Evolutionary conservation across 495 filamentous ascomycete species (phyloP), one percentile per base, ranked within the genome.

Genomic region (Penicillium turbatum): DNA sequence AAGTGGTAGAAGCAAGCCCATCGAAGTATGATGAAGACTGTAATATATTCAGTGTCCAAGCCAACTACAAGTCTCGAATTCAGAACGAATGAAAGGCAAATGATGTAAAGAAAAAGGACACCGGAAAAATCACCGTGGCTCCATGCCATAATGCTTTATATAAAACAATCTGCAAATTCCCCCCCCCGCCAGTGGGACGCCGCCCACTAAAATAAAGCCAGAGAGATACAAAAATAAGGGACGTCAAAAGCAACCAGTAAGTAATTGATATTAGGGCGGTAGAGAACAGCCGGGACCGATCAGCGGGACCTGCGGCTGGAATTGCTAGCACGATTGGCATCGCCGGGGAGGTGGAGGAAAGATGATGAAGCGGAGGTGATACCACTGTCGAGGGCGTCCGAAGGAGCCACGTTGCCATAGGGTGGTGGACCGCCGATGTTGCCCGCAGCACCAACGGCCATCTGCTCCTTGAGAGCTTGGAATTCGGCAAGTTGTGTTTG

Each of bases 401-500:
- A 55, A 16, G 60, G 35, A 12, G 64, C 55, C 51, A 60, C 40
- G 27, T 57, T 21, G 38, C 34, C 59, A 27, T 50, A 29, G 30
- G 51, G 16, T 12, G 60, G 53, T 39, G 61, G 48, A 31, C 52
- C 59, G 54, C 55, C 60, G 59, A 65, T 42, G 48, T 66, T 66
- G 55, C 59, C 61, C 47, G 64, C 59, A 56, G 57, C 61, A 64
- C 55, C 70, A 55, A 48, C 58, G 48, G 66, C 69, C 48, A 77
- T 60, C 45, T 73, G 70, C 60, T 78, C 69, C 58, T 79, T 79
- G 38, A 80, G 72, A 26, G 73, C 72, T 46, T 66, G 57, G 60
- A 78, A 78, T 55, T 81, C 78, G 36, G 74, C 75, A 15, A 80
- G 70, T 51, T 79, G 75, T 10, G 69, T 72, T 29, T 70, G 65